Percentiles rank a stretch among this genome's conserved stretches.
Evolutionary conservation across 176 grass and related monocot species (phyloP).

Genomic region (Oryza nivara): DNA sequence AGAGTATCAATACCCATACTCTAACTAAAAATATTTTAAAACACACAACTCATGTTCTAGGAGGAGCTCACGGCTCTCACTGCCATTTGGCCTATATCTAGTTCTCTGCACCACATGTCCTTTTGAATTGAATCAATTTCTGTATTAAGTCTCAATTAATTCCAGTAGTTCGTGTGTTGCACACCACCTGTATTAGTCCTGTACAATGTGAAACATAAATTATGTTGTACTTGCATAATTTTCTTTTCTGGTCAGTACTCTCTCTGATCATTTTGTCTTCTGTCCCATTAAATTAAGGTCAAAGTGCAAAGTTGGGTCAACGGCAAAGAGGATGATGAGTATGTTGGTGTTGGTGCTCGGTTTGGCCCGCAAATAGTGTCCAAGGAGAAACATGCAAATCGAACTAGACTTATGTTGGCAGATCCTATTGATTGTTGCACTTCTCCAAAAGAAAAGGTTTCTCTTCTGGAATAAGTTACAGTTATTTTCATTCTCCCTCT

Average conservation of each 20-base stretch:
- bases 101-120: not conserved
- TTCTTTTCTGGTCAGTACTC: not conserved
- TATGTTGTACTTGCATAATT: not conserved
- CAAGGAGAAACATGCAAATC: conserved; percentile 81
- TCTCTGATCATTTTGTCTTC: not conserved
- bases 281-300: conserved; percentile 48
- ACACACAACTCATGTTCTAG: no score
- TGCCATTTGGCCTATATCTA: not conserved
- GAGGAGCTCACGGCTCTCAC: no score
- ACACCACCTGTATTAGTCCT: not conserved
- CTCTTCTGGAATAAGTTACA: not conserved
- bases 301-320: conserved; percentile 97
- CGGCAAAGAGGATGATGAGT: conserved; percentile 60
- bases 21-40: no score
- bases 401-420: conserved; percentile 63
- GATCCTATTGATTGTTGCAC: conserved; percentile 83
- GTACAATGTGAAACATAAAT: not conserved
- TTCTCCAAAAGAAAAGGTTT: conserved; percentile 55
- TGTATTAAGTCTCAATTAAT: not conserved
- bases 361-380: conserved; percentile 89
- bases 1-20: no score
- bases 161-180: not conserved
- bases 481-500: not conserved
- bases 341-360: conserved; percentile 88
- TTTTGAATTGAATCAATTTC: not conserved